Evolutionary conservation across 441 rosid genomes (phyloP).

Genomic region (Biscutella laevigata): DNA sequence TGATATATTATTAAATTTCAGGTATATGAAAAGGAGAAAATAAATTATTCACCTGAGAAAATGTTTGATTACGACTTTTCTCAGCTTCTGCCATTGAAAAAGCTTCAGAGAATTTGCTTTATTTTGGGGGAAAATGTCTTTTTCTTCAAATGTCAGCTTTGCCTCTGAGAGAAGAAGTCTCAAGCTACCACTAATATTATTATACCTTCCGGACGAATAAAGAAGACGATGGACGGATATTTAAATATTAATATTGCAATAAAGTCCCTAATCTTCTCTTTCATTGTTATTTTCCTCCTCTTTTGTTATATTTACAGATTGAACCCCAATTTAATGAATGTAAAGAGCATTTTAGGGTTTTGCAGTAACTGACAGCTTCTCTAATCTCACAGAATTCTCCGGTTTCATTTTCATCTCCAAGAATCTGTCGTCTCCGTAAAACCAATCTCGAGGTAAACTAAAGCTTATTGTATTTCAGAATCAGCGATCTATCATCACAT

Average conservation of each 20-base stretch:
- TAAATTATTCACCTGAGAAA: conserved; percentile 12
- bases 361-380: not conserved
- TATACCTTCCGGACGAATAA: not conserved
- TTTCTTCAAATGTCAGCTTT: conserved; percentile 21
- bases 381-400: not conserved
- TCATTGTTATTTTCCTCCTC: not conserved
- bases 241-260: not conserved
- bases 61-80: conserved; percentile 18
- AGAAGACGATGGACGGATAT: not conserved
- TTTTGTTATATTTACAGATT: not conserved
- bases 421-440: not conserved
- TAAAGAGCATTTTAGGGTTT: too few relatives aligned
- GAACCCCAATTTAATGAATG: too few relatives aligned
- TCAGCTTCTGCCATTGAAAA: conserved; percentile 28
- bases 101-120: conserved; percentile 12
- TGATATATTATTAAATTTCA: conserved; percentile 11
- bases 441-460: conserved; percentile 11
- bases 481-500: not conserved
- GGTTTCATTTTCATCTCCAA: not conserved
- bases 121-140: conserved; percentile 5
- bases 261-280: not conserved
- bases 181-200: not conserved
- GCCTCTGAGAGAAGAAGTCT: not conserved
- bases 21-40: not conserved
- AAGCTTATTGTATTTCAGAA: not conserved